Percentiles rank a stretch among this genome's conserved stretches.
phyloP scores from a whole-genome alignment of 2,329 filamentous ascomycete species.

The Lecanosticta acicola region DNA sequence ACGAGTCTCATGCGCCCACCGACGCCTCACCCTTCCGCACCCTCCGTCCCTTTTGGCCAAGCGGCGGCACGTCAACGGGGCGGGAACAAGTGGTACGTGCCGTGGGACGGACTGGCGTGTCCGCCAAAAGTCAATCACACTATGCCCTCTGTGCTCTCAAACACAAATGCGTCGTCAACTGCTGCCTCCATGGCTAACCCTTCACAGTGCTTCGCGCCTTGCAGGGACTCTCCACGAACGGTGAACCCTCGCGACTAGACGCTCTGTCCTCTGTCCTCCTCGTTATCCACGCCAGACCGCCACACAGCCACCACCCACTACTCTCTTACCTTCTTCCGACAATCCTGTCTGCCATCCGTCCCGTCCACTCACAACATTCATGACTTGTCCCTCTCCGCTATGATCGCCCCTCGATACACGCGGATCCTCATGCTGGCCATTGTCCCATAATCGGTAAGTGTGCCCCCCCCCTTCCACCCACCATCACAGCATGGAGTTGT shows the following conservation, averaged over 20 bases:
- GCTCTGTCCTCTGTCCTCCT: constrained; percentile 3
- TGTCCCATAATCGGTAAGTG: no score
- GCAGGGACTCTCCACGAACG: constrained; percentile 6
- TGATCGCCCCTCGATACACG: background rate
- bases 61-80: constrained; percentile 11
- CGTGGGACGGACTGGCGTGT: constrained; percentile 11
- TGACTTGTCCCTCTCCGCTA: background rate
- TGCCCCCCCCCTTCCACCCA: no score
- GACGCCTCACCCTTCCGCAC: background rate
- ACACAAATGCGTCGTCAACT: constrained; percentile 9
- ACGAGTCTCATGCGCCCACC: no score
- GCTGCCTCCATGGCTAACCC: constrained; percentile 8
- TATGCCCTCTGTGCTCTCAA: no score
- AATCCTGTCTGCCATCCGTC: constrained; percentile 5
- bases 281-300: no score
- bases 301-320: no score
- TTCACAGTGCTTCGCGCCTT: constrained; percentile 10
- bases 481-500: background rate
- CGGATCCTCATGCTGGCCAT: constrained; percentile 6
- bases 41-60: background rate
- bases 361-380: background rate
- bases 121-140: constrained; percentile 14
- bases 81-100: constrained; percentile 17
- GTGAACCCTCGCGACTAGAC: no score
- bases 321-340: no score